Percentiles rank a stretch among this genome's conserved stretches.
Evolutionary conservation across 2,329 filamentous ascomycete species (phyloP).

Genomic region (Calonectria pseudoreteaudii): DNA sequence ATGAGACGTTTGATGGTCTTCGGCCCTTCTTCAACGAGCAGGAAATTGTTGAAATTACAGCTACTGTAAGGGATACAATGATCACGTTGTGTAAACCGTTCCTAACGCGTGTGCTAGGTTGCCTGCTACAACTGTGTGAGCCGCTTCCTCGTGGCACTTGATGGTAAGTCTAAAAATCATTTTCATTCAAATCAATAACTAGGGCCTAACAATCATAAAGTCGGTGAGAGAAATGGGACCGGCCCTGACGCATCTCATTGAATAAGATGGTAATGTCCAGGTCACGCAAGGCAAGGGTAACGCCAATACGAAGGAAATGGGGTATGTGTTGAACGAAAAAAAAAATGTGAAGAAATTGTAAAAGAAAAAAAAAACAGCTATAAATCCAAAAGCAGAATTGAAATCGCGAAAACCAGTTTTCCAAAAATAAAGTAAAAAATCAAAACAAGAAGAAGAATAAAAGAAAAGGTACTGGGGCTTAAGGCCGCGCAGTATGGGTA

Average conservation of each 20-base stretch:
- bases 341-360: conserved; percentile 1
- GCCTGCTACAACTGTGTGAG: conserved; percentile 89
- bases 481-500: conserved; percentile 50
- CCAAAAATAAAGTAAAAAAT: conserved; percentile 20
- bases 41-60: conserved; percentile 85
- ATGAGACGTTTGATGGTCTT: conserved; percentile 75
- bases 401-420: conserved; percentile 14
- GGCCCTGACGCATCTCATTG: conserved; percentile 59
- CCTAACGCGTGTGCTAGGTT: conserved; percentile 52
- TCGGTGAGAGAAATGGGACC: conserved; percentile 68
- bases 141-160: conserved; percentile 83
- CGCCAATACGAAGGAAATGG: conserved; percentile 13
- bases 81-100: background rate
- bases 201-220: conserved; percentile 52
- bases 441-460: conserved; percentile 17
- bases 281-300: conserved; percentile 21
- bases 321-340: conserved; percentile 25
- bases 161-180: conserved; percentile 65
- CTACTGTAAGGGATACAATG: conserved; percentile 65
- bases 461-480: conserved; percentile 25
- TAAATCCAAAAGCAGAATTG: conserved; percentile 11
- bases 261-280: conserved; percentile 21
- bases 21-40: conserved; percentile 72
- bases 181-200: conserved; percentile 22
- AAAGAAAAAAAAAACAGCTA: conserved; percentile 16